Evolutionary conservation across 495 filamentous ascomycete species (phyloP), one percentile per base, ranked within the genome.

Genomic region (Acidomyces sp.): DNA sequence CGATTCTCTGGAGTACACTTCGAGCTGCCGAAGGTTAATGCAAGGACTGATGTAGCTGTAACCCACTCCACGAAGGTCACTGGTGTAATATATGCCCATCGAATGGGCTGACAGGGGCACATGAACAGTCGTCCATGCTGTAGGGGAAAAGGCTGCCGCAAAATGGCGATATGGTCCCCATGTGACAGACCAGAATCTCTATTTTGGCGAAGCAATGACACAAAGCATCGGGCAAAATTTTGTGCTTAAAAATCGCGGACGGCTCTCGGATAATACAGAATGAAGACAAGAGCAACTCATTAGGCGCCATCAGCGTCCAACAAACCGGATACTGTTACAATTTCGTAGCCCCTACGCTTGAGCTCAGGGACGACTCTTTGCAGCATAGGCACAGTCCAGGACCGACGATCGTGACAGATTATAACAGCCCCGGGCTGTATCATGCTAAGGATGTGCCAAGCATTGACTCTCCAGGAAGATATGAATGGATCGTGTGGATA

Each of bases 401-500:
- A 61, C 55, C 84, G 69, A 49, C 84, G 55, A 65, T 93, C 85
- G 62, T 92, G 85, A 51, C 80, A 82, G 17, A 92, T 73, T 29
- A 92, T 76, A 29, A 93, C 74, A 30, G 74, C 78, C 0, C 85
- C 85, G 0, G 80, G 76, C 31, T 66, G 57, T 20, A 83, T 57
- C 78, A 85, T 84, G 55, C 79, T 82, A 50, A 88, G 53, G 3
- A 93, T 68, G 65, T 90, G 83, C 37, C 62, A 65, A n/a, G 80
- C 76, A 64, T 93, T 93, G 39, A 87, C 38, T 47, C 65, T 65
- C 54, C 68, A 61, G 51, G 66, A 77, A 16, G 60, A 59, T 24
- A 93, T 73, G 63, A 87, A 82, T 33, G 85, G 71, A 60, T 93
- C 85, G 60, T 92, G 83, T 11, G 85, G 85, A 57, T 87, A 92